Percentiles rank a stretch among this genome's conserved stretches.
phyloP scores from a whole-genome alignment of 768 basidiomycete species.

The Zangia roseola region DNA sequence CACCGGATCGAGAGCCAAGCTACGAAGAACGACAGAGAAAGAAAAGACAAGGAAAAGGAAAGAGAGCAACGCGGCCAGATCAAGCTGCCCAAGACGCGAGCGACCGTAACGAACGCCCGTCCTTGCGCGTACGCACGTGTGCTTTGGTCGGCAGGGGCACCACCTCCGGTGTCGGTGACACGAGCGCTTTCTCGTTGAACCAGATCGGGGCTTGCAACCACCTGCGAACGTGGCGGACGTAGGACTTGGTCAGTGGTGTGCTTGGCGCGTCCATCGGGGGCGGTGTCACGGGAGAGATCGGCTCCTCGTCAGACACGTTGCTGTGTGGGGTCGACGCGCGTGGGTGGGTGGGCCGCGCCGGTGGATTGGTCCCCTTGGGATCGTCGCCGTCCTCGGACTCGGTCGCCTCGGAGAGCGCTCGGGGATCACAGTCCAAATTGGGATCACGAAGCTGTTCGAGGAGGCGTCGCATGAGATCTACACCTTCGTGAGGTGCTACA shows the following conservation, averaged over 20 bases:
- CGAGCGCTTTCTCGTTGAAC: not conserved
- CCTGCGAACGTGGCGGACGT: not conserved
- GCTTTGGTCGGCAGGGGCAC: conserved; percentile 2
- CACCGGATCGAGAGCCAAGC: too few species aligned
- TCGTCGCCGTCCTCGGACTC: too few species aligned
- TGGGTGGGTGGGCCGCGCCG: not conserved
- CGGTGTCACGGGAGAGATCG: conserved; percentile 6
- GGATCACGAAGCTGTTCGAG: conserved; percentile 13
- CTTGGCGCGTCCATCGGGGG: not conserved
- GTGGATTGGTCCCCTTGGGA: not conserved
- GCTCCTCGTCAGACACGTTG: conserved; percentile 2
- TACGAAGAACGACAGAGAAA: too few species aligned
- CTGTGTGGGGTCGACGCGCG: not conserved
- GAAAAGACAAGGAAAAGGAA: too few species aligned
- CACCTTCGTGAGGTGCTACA: not conserved
- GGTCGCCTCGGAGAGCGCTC: conserved; percentile 1
- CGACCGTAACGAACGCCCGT: not conserved
- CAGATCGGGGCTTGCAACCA: not conserved
- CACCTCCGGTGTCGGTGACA: not conserved
- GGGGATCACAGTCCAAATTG: conserved; percentile 5
- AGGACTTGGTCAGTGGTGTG: too few species aligned
- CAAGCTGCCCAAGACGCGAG: too few species aligned
- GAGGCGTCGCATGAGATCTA: conserved; percentile 10
- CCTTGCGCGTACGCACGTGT: conserved; percentile 1
- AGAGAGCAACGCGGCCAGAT: too few species aligned